Base-by-base conservation (phyloP, 2,329 filamentous ascomycete genomes). In the Pezicula rhizophila region DNA sequence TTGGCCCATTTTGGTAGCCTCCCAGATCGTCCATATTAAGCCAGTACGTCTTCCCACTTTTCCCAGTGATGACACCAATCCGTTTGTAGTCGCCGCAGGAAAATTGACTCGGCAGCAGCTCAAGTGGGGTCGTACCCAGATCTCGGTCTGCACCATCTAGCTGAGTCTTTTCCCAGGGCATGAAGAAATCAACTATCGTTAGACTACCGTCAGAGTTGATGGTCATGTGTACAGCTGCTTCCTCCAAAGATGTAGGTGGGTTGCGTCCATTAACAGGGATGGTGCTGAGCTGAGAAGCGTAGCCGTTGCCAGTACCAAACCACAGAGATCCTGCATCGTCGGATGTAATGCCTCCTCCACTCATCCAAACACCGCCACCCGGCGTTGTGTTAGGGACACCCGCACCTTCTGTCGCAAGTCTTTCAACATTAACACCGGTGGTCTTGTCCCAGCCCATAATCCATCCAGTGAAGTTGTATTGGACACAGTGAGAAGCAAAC, bases 381-480 rank as follows among this genome's bases (percentile, higher is more conserved):
- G 63, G 62, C 18, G 68, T 64, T 0, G 64, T 68, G 48, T 65
- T 68, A 3, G 60, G 57, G 44, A 74, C 71, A 10, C 66, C 66
- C 0, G 64, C 70, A 31, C 71, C 72, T 58, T 74, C 63, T 6
- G 64, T 74, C 2, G 72, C 67, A 39, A 64, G 74, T 37, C 65
- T 61, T 50, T 74, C 71, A 7, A 76, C 68, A 7, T 71, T 59
- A 4, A 58, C 58, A n/a, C 72, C 73, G 17, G 66, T 70, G 0
- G 63, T 68, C 52, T 72, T 74, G 54, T 76, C 66, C 60, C 70
- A 73, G 10, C 73, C 72, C 41, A 76, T 68, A 44, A 76, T 65
- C 60, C 71, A 73, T 45, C 73, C 72, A 8, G 73, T 75, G 47
- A 73, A 75, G 56, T 76, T 76, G 59, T 70, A 76, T 54, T 73